A percentile compares a stretch with the other conserved stretches of the same genome.
Conservation (phyloP, 768 basidiomycete species). For the Cantharellus anzutake region DNA sequence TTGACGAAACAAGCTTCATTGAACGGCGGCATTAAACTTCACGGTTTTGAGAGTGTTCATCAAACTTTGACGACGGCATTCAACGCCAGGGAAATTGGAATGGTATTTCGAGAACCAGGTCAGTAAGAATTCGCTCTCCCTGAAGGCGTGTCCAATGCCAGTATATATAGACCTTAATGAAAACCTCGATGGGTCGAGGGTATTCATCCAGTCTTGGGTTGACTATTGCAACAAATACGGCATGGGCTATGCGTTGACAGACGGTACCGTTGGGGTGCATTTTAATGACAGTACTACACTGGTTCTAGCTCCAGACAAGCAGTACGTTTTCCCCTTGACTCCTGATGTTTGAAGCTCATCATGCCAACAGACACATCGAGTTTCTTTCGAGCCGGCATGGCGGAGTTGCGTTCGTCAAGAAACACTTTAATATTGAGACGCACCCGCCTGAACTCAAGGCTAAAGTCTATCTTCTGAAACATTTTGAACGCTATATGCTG, state of each 20-base stretch:
- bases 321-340: slow-evolving; percentile 31
- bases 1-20: neutral
- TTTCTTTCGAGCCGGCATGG: slow-evolving; percentile 51
- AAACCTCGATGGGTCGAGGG: slow-evolving; percentile 36
- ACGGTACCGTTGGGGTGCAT: slow-evolving; percentile 86
- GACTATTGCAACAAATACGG: slow-evolving; percentile 99
- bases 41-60: slow-evolving; percentile 49
- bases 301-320: slow-evolving; percentile 68
- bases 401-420: slow-evolving; percentile 50
- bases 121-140: slow-evolving; percentile 7
- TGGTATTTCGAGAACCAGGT: slow-evolving; percentile 47
- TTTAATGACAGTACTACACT: slow-evolving; percentile 91
- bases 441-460: slow-evolving; percentile 72
- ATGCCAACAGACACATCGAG: slow-evolving; percentile 58
- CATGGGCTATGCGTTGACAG: slow-evolving; percentile 96
- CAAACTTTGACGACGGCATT: slow-evolving; percentile 39
- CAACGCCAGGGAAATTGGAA: slow-evolving; percentile 41
- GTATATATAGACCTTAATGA: slow-evolving; percentile 19
- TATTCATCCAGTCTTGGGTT: slow-evolving; percentile 97
- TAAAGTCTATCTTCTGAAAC: slow-evolving; percentile 83
- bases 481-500: slow-evolving; percentile 92
- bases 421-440: slow-evolving; percentile 43
- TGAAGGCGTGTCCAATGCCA: neutral
- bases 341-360: neutral
- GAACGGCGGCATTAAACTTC: slow-evolving; percentile 19